These are phyloP conservation scores for Bipolaris bicolor DNA, from an alignment of 2,329 filamentous ascomycete genomes.

Conservation along the genomic window DNA sequence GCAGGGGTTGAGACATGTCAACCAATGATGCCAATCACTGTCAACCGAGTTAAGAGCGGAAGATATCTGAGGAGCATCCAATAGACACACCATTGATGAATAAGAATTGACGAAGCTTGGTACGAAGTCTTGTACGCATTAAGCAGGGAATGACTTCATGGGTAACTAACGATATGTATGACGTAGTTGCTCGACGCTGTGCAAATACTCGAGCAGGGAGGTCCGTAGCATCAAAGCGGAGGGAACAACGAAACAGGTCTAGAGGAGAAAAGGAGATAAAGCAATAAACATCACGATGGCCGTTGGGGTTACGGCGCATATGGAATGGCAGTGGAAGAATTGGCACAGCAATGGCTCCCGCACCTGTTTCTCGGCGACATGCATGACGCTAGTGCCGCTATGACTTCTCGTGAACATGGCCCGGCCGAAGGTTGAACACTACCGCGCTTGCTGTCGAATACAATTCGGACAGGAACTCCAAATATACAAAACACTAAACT, in stretches of 20 bases:
- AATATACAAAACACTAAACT: not conserved
- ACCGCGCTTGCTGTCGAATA: not conserved
- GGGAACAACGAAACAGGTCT: not conserved
- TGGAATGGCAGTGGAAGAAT: not conserved
- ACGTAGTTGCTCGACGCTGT: not conserved
- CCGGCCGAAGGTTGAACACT: not conserved
- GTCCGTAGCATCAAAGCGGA: not conserved
- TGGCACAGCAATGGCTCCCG: constrained; percentile 7
- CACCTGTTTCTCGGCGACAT: constrained; percentile 10
- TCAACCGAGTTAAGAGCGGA: constrained; percentile 1
- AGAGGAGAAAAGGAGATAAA: not conserved
- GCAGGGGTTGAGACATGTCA: constrained; percentile 1
- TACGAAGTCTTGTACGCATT: not conserved
- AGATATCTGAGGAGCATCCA: not conserved
- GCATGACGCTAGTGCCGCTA: constrained; percentile 4
- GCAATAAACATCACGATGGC: constrained; percentile 7
- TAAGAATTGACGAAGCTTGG: constrained; percentile 3
- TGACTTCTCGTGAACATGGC: not conserved
- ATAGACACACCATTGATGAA: constrained; percentile 2
- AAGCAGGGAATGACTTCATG: not conserved
- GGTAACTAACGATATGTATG: not conserved
- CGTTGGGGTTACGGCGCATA: constrained; percentile 3
- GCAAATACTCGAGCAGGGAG: not conserved
- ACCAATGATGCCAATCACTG: not conserved
- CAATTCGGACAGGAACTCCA: not conserved